A percentile compares a stretch with the other conserved stretches of the same genome.
Evolutionary conservation across 73 alveolate genomes (phyloP).

Genomic region (Diophrys appendiculata): DNA sequence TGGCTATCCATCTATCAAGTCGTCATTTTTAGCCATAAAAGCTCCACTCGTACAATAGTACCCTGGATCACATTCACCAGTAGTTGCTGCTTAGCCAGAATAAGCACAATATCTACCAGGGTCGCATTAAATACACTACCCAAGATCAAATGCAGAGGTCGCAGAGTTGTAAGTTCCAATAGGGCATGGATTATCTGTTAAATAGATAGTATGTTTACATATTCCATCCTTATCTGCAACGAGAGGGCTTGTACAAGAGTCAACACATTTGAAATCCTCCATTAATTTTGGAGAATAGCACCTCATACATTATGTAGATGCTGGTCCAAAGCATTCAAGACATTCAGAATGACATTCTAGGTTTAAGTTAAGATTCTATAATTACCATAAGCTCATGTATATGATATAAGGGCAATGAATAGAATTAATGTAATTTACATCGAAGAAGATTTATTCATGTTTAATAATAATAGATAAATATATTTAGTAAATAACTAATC

Average conservation of each 20-base stretch:
- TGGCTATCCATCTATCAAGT: slow-evolving; percentile 6
- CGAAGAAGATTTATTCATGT: too few relatives aligned
- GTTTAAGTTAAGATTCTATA: not conserved
- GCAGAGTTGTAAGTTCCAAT: slow-evolving; percentile 43
- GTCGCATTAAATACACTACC: slow-evolving; percentile 57
- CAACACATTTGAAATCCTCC: slow-evolving; percentile 17
- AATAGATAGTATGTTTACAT: slow-evolving; percentile 41
- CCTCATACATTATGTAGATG: slow-evolving; percentile 35
- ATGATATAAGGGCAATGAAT: too few relatives aligned
- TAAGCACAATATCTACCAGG: slow-evolving; percentile 49
- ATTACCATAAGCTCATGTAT: too few relatives aligned
- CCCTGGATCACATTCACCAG: slow-evolving; percentile 66
- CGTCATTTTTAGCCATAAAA: slow-evolving; percentile 2
- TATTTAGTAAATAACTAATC: too few relatives aligned
- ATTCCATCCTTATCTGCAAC: slow-evolving; percentile 29
- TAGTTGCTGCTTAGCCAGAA: slow-evolving; percentile 12
- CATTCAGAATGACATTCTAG: slow-evolving; percentile 17
- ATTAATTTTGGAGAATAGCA: slow-evolving; percentile 17
- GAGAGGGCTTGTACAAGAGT: slow-evolving; percentile 22
- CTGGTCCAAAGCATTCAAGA: slow-evolving; percentile 53
- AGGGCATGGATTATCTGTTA: slow-evolving; percentile 51
- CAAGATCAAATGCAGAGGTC: slow-evolving; percentile 1
- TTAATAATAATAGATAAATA: too few relatives aligned
- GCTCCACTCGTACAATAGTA: slow-evolving; percentile 62
- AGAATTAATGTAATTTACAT: too few relatives aligned